A percentile compares a stretch with the other conserved stretches of the same genome.
These are phyloP conservation scores for Chytriomyces hyalinus DNA, from an alignment of 192 early-diverging fungal genomes.

Conservation along the genomic window DNA sequence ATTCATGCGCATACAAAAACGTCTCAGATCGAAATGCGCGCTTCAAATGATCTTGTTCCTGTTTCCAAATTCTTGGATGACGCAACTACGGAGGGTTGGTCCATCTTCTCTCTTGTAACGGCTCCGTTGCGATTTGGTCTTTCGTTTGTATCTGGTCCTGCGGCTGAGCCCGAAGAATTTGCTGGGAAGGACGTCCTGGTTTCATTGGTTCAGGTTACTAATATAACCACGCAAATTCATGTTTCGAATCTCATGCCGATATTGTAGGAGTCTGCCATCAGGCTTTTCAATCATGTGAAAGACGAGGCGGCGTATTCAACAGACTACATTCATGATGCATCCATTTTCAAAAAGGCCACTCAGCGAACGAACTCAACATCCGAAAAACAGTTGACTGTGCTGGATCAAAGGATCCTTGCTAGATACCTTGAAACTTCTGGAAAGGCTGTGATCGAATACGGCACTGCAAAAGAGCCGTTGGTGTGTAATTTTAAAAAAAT, in stretches of 20 bases:
- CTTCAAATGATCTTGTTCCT: not conserved
- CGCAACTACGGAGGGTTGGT: not conserved
- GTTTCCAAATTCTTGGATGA: not conserved
- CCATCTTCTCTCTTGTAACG: not conserved
- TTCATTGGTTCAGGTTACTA: not conserved
- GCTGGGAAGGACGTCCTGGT: not conserved
- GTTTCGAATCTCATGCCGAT: no score
- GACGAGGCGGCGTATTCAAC: conserved; percentile 8
- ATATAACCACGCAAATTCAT: not conserved
- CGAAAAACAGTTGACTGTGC: not conserved
- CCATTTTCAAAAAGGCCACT: not conserved
- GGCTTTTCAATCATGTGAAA: conserved; percentile 2
- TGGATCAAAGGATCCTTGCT: not conserved
- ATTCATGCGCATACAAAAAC: not conserved
- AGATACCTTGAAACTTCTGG: not conserved
- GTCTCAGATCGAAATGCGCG: not conserved
- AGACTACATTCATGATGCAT: not conserved
- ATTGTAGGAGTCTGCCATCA: not conserved
- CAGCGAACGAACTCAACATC: not conserved
- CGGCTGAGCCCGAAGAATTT: not conserved
- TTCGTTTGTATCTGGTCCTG: not conserved
- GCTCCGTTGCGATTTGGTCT: not conserved
- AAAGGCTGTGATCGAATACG: conserved; percentile 4
- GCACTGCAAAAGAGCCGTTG: not conserved
- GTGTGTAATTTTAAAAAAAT: not conserved